These are phyloP conservation scores for Penicillium frequentans DNA, from an alignment of 2,329 filamentous ascomycete species.

Conservation along the genomic window DNA sequence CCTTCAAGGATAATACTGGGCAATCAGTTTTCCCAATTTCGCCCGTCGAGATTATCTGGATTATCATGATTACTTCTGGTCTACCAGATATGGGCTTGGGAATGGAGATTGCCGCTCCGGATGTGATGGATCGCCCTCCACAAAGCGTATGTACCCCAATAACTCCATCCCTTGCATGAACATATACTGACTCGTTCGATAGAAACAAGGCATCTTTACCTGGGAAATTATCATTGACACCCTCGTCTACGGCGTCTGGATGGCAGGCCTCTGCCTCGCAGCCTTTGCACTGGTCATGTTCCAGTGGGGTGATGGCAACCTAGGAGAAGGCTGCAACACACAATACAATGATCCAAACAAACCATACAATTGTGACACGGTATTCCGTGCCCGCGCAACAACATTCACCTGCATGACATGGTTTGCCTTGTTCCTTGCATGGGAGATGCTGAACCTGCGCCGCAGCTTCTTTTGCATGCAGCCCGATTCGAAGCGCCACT, in stretches of 20 bases:
- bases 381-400: constrained; percentile 71
- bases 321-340: constrained; percentile 63
- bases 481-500: constrained; percentile 58
- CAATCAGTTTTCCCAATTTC: constrained; percentile 84
- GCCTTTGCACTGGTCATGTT: constrained; percentile 66
- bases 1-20: constrained; percentile 69
- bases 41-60: constrained; percentile 86
- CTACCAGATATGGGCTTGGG: constrained; percentile 87
- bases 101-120: constrained; percentile 70
- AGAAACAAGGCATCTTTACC: constrained; percentile 71
- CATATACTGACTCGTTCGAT: constrained; percentile 7
- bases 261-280: constrained; percentile 67
- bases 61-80: constrained; percentile 89
- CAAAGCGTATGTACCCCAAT: constrained; percentile 49
- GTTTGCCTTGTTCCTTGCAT: constrained; percentile 74
- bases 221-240: constrained; percentile 76
- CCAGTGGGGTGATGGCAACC: constrained; percentile 59
- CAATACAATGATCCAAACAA: constrained; percentile 41
- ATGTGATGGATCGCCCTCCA: constrained; percentile 78
- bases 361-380: constrained; percentile 55
- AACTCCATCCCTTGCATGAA: neutral
- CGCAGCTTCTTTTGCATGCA: constrained; percentile 75
- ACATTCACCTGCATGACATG: constrained; percentile 74
- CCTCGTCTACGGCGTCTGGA: constrained; percentile 74
- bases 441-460: constrained; percentile 74